These are phyloP conservation scores for Myriosclerotinia scirpicola DNA, from an alignment of 2,329 filamentous ascomycete genomes.

Conservation along the genomic window DNA sequence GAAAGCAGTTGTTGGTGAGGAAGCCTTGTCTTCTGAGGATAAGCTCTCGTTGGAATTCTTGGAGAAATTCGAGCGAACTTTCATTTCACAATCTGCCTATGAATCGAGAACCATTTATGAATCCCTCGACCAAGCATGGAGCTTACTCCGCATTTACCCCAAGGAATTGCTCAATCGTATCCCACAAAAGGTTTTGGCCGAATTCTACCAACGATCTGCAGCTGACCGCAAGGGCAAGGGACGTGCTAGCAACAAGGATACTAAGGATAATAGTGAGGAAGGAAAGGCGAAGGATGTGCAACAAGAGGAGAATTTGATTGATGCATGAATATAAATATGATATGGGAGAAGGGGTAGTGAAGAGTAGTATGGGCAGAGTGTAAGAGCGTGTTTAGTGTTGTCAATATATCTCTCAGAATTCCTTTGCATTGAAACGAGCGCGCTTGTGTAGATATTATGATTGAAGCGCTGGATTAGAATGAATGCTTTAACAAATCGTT, in stretches of 20 bases:
- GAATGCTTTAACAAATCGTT: background rate
- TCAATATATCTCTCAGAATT: constrained; percentile 26
- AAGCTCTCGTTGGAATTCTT: constrained; percentile 97
- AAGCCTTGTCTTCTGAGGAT: constrained; percentile 92
- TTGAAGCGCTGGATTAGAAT: background rate
- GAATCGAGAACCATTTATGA: constrained; percentile 90
- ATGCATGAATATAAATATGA: constrained; percentile 47
- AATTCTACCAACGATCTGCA: constrained; percentile 73
- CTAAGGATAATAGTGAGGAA: constrained; percentile 43
- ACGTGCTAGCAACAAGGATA: constrained; percentile 49
- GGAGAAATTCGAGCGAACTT: constrained; percentile 96
- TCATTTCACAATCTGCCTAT: constrained; percentile 89
- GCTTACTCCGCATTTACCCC: constrained; percentile 92
- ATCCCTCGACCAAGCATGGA: constrained; percentile 94
- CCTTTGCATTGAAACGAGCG: constrained; percentile 21
- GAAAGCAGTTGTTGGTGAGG: constrained; percentile 99
- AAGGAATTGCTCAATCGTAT: constrained; percentile 98
- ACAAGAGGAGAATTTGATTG: constrained; percentile 62
- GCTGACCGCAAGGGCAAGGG: constrained; percentile 63
- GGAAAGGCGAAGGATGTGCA: constrained; percentile 43
- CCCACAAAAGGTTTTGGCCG: constrained; percentile 76
- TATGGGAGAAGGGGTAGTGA: background rate
- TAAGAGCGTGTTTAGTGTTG: constrained; percentile 21
- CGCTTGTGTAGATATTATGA: constrained; percentile 23
- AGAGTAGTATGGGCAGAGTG: constrained; percentile 14